Conservation (phyloP, 2,329 filamentous ascomycete species). For the Verticillium longisporum region DNA sequence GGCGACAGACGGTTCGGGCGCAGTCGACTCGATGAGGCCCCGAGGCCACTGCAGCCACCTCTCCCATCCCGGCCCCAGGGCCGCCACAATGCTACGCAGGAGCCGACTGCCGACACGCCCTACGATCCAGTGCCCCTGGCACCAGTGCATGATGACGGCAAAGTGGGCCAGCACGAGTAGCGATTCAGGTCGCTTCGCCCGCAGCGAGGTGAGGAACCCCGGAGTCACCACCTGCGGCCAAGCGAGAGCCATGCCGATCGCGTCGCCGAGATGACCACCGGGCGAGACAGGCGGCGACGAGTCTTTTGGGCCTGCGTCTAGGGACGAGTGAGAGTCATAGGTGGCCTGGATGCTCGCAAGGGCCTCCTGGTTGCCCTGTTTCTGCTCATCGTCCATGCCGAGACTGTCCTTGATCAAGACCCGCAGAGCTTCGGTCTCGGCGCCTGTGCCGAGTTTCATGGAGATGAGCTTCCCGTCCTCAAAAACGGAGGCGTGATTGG, state of each 20-base stretch:
- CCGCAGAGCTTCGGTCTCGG: constrained; percentile 15
- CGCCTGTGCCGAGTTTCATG: constrained; percentile 2
- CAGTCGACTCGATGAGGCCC: background rate
- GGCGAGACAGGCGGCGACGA: background rate
- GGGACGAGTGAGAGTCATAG: constrained; percentile 20
- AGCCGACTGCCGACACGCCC: constrained; percentile 3
- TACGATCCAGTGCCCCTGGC: constrained; percentile 23
- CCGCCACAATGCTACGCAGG: constrained; percentile 13
- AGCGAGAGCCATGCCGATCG: constrained; percentile 11
- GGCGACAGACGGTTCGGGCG: no score
- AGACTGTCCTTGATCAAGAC: constrained; percentile 23
- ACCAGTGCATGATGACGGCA: constrained; percentile 38
- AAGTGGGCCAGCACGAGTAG: constrained; percentile 43
- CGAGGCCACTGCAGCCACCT: background rate
- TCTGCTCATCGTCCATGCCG: constrained; percentile 3
- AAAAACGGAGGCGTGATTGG: constrained; percentile 20
- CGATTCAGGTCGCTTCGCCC: constrained; percentile 29
- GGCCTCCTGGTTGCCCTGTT: constrained; percentile 20
- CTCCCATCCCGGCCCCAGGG: background rate
- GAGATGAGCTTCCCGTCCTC: constrained; percentile 7
- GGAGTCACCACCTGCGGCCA: constrained; percentile 23
- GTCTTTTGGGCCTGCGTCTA: background rate
- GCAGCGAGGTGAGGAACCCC: constrained; percentile 27
- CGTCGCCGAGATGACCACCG: background rate
- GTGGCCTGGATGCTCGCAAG: constrained; percentile 23